Percentiles rank a stretch among this genome's conserved stretches.
Conservation (phyloP, 2,329 filamentous ascomycete genomes). For the Neofusicoccum cordaticola region DNA sequence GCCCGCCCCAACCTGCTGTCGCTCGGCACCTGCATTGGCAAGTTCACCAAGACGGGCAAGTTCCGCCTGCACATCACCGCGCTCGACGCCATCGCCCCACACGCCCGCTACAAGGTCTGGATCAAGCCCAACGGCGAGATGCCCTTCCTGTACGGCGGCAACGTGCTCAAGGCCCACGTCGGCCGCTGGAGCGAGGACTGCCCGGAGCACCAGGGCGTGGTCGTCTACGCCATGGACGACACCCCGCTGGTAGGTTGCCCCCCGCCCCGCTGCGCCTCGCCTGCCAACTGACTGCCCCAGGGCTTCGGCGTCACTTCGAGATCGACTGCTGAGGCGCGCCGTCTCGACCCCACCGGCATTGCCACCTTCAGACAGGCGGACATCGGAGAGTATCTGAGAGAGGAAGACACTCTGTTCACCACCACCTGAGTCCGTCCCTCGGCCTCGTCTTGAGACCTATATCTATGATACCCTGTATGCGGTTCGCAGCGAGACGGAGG, state of each 20-base stretch:
- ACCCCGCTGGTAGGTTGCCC: conserved; percentile 59
- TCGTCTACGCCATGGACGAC: conserved; percentile 90
- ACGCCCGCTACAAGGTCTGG: conserved; percentile 96
- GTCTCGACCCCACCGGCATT: conserved; percentile 85
- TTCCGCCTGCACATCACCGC: conserved; percentile 92
- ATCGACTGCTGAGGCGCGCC: conserved; percentile 76
- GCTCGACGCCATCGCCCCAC: conserved; percentile 83
- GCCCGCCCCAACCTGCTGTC: conserved; percentile 78
- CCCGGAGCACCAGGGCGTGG: conserved; percentile 86
- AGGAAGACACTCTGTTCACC: conserved; percentile 66
- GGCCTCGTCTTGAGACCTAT: not conserved
- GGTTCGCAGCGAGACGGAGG: not conserved
- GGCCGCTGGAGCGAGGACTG: conserved; percentile 87
- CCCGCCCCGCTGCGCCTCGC: too few species aligned
- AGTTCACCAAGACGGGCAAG: conserved; percentile 77
- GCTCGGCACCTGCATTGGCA: conserved; percentile 86
- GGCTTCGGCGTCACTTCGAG: conserved; percentile 92
- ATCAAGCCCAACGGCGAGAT: conserved; percentile 94
- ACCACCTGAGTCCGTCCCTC: conserved; percentile 33
- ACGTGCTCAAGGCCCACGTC: conserved; percentile 79
- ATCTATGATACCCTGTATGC: not conserved
- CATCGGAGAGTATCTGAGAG: conserved; percentile 89
- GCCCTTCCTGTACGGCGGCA: conserved; percentile 93
- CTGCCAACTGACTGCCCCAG: conserved; percentile 39
- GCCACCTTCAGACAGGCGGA: conserved; percentile 90